Evolutionary conservation across 2,329 filamentous ascomycete species (phyloP), one percentile per base, ranked within the genome.

Genomic region (Rhexocercosporidium sp.): DNA sequence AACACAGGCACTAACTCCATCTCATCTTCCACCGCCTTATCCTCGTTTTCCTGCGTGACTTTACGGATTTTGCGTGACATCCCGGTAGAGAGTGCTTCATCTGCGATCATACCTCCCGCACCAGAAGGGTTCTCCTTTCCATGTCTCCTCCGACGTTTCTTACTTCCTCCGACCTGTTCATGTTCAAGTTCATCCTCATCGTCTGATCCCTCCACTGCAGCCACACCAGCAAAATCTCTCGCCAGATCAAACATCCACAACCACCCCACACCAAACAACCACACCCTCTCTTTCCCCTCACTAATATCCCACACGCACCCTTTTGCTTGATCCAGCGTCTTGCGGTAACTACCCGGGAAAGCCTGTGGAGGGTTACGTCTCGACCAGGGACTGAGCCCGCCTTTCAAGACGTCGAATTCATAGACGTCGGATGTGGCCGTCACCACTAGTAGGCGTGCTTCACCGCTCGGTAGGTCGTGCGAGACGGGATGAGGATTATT

Each of bases 181-280:
- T 29, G 59, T 31, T 39, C 51, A 62, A 25, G 59, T 31, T 44
- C 47, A 3, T 63, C 61, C 29, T 66, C 69, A 6, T 70, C 65
- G 75, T 75, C 41, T 66, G 75, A 39, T 12, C 57, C 67, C 3
- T 78, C 74, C 11, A 79, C 77, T 0, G 81, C 77, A n/a, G 63
- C 44, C 9, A 20, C 59, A 16, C 57, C 8, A 27, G 71, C 68
- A 59, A 96, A 85, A 77, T 97, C 91, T 74, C 86, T 86, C 22
- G 87, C 86, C 34, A 97, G 82, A 77, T 98, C 94, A 68, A 99
- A 88, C 94, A 98, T 98, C 81, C 92, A 94, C 27, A 99, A 79
- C 85, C 94, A 98, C 0, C 87, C 90, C 47, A 88, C 87, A 7
- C 95, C 94, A 75, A 97, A 97, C 22, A 98, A 81, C 93, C 95